These are phyloP conservation scores for Kodamaea suecica DNA, from an alignment of 1,139 yeast species.

Conservation along the genomic window DNA sequence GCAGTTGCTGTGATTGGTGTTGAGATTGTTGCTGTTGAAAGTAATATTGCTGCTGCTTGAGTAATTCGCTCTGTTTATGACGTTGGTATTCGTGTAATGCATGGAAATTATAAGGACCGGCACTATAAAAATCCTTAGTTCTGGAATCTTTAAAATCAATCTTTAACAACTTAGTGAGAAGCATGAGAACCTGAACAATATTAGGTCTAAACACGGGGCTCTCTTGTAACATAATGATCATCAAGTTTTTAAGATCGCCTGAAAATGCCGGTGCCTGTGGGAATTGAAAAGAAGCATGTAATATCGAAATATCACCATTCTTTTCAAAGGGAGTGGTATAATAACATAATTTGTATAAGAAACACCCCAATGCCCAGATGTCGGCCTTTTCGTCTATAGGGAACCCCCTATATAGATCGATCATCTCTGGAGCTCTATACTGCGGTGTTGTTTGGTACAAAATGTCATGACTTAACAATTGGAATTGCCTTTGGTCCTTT, in stretches of 20 bases:
- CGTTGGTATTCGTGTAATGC: slow-evolving; percentile 46
- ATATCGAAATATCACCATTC: slow-evolving; percentile 68
- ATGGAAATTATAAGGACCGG: slow-evolving; percentile 44
- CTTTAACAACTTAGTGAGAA: slow-evolving; percentile 33
- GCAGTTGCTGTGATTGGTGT: slow-evolving; percentile 4
- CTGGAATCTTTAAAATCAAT: slow-evolving; percentile 26
- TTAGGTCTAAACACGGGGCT: slow-evolving; percentile 84
- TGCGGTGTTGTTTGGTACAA: slow-evolving; percentile 80
- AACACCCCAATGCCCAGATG: slow-evolving; percentile 83
- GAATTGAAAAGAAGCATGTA: slow-evolving; percentile 63
- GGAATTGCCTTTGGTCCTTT: slow-evolving; percentile 58
- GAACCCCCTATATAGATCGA: slow-evolving; percentile 61
- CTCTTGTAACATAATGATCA: slow-evolving; percentile 75
- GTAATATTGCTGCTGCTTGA: slow-evolving; percentile 37
- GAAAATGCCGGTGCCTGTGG: slow-evolving; percentile 55
- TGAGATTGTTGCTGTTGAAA: slow-evolving; percentile 27
- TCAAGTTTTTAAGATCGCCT: slow-evolving; percentile 64
- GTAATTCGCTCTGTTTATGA: slow-evolving; percentile 35
- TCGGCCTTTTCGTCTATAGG: slow-evolving; percentile 78
- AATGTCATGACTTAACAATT: slow-evolving; percentile 60
- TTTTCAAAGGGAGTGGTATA: slow-evolving; percentile 81
- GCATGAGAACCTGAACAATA: slow-evolving; percentile 60
- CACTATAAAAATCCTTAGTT: slow-evolving; percentile 38
- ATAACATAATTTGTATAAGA: slow-evolving; percentile 70
- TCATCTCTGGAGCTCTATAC: slow-evolving; percentile 80